Evolutionary conservation across 129 eudicot genomes (phyloP).

Genomic region (Escallonia herrerae): DNA sequence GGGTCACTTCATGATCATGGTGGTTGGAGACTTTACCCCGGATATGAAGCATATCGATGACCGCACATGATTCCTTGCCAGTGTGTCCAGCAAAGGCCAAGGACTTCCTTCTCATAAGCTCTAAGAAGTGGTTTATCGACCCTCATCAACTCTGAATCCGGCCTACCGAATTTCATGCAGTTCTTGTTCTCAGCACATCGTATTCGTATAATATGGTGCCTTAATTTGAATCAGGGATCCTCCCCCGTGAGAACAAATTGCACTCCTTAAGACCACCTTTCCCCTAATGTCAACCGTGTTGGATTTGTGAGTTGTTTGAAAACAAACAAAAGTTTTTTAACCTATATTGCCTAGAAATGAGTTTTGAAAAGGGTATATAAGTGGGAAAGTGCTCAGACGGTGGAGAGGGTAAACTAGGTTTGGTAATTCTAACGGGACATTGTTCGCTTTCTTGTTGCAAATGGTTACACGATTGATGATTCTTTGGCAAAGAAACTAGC

Average conservation of each 20-base stretch:
- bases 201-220: slow-evolving; percentile 71
- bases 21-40: neutral
- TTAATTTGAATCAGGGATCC: slow-evolving; percentile 55
- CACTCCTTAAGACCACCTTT: slow-evolving; percentile 35
- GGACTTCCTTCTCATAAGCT: slow-evolving; percentile 7
- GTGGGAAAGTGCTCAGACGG: too few species aligned
- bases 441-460: slow-evolving; percentile 16
- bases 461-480: neutral
- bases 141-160: slow-evolving; percentile 65
- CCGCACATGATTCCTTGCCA: slow-evolving; percentile 1
- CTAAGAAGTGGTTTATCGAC: neutral
- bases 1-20: too few species aligned
- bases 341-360: too few species aligned
- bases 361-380: too few species aligned
- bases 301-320: too few species aligned
- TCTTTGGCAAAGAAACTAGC: slow-evolving; percentile 8
- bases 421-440: slow-evolving; percentile 14
- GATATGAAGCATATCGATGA: slow-evolving; percentile 4
- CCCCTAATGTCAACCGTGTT: too few species aligned
- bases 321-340: too few species aligned
- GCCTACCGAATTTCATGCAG: slow-evolving; percentile 78
- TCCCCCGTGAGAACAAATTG: slow-evolving; percentile 68
- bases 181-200: slow-evolving; percentile 78
- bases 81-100: slow-evolving; percentile 10
- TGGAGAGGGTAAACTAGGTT: too few species aligned